Evolutionary conservation across 2,329 filamentous ascomycete species (phyloP), one percentile per base, ranked within the genome.

Genomic region (Fusarium continuum): DNA sequence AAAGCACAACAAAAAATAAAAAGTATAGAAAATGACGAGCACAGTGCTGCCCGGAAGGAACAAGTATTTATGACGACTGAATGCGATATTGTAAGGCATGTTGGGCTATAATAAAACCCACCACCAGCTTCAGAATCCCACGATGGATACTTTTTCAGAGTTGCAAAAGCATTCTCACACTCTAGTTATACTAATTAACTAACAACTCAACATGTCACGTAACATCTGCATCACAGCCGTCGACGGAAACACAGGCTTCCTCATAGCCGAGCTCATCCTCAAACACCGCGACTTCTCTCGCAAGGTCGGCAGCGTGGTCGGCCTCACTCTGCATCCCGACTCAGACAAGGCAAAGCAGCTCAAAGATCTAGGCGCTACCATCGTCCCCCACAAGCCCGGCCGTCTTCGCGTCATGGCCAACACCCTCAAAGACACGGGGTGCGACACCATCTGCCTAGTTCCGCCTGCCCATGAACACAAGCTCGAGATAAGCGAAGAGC

Each of bases 181-280:
- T 8, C 11, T 3, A 5, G 14, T 17, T 5, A 25, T 14, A 3
- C 2, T 5, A 16, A 1, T 6, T 13, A n/a, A n/a, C 3, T 1
- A 35, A 16, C 10, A 9, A 14, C 8, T 14, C 16, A 57, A 16
- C n/a, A 82, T 82, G 80, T 70, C 79, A 1, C 79, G 80, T 61
- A 82, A 82, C 47, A 62, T 84, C 46, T 80, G 78, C 65, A 74
- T 83, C 65, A 82, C 80, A 3, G 77, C 81, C 26, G 75, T 77
- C 11, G 82, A 84, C 36, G 82, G 82, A 66, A 75, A 83, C 51
- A 83, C 80, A 5, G 82, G 81, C 61, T 83, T 81, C 61, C 72
- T 79, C 54, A 83, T 84, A 63, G 78, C 80, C 32, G 80, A 84
- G 63, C 74, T 83, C 7, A 74, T 83, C 35, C 76, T 83, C 40